phyloP scores from a whole-genome alignment of 768 basidiomycete genomes.

The Tulasnella calospora region DNA sequence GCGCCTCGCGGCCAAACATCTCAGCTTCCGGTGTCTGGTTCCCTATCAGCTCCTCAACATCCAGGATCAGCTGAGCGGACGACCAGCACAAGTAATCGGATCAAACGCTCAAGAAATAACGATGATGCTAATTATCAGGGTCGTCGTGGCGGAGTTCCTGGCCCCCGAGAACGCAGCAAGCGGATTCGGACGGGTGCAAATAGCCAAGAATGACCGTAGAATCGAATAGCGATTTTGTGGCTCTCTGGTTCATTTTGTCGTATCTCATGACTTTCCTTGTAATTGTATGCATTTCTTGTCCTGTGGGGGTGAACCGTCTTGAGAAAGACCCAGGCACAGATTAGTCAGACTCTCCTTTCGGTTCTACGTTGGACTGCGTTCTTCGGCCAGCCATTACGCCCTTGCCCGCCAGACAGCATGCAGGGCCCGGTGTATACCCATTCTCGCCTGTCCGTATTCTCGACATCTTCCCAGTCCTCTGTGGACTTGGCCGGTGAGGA shows the following conservation, averaged over 20 bases:
- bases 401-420: conserved; percentile 6
- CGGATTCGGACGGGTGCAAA: background rate
- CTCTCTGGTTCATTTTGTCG: no score
- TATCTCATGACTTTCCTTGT: no score
- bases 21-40: background rate
- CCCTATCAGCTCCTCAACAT: background rate
- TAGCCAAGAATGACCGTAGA: background rate
- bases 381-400: background rate
- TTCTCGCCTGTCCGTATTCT: conserved; percentile 32
- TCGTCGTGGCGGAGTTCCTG: background rate
- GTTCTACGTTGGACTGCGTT: background rate
- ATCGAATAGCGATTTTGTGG: background rate
- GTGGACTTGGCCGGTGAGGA: conserved; percentile 34
- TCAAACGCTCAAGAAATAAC: background rate
- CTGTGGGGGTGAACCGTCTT: no score
- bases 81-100: background rate
- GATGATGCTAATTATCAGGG: background rate
- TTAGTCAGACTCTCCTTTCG: background rate
- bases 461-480: conserved; percentile 32
- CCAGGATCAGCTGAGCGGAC: no score
- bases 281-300: background rate
- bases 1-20: no score
- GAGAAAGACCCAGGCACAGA: background rate
- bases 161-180: background rate
- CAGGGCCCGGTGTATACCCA: conserved; percentile 25